Base-by-base conservation (phyloP, 192 early-diverging fungal species). In the Diversispora eburnea region DNA sequence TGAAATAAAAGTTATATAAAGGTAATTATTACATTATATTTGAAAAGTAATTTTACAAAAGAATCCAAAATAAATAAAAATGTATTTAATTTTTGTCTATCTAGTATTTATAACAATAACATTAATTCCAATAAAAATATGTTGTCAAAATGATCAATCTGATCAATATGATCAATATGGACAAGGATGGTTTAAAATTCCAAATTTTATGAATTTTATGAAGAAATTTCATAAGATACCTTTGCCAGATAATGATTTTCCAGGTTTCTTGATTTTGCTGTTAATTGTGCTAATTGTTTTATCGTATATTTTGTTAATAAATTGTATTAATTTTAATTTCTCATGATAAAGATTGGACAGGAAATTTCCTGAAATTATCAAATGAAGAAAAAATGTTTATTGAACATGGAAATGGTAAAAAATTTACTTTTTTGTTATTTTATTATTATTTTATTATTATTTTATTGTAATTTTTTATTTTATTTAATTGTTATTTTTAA, bases 321-420 rank as follows among this genome's bases (percentile, higher is more conserved):
- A 6, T 13, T 19, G 42, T 12, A 45, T 45, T 41, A 39, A n/a
- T 63, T 63, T 7, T 15, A 10, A 10, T 19, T 46, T 20, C 56
- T 70, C 12, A 22, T 19, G 41, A 39, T 55, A 54, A 54, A 69
- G 67, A 17, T 54, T 52, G 67, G 69, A 25, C 56, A 4, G 55
- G 9, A 62, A 63, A 63, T 63, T 19, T 73, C 17, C 62, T 63
- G 19, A 63, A 73, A 33, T 62, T 70, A 20, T 64, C 72, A 20
- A 55, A 19, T 22, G 72, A 73, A n/a, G 72, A 73, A 73, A 63
- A 22, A 54, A 64, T 62, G 22, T 22, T 73, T 9, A 22, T 73
- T 51, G 61, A 73, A 41, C 60, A 54, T 55, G 72, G 72, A 3
- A 22, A 57, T 64, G 48, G 72, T 73, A 62, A 33, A 33, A 41